Base-by-base conservation (phyloP, 805 yeast genomes). In the Kluyveromyces starmeri region DNA sequence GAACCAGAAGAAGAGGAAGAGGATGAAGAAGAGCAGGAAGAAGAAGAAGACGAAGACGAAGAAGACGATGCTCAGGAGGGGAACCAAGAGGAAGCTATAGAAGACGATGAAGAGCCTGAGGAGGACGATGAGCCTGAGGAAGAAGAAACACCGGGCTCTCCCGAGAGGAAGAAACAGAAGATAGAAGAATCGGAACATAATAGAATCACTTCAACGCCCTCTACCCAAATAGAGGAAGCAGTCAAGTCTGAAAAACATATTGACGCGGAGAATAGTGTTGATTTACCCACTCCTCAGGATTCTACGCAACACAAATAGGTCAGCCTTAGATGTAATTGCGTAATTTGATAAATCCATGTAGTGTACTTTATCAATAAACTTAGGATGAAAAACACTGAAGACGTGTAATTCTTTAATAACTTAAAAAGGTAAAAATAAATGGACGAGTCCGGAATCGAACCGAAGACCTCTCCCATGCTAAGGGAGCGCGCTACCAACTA, bases 401-500 rank as follows among this genome's bases (percentile, higher is more conserved):
- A n/a, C n/a, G n/a, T n/a, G n/a, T n/a, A n/a, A n/a, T n/a, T n/a
- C n/a, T n/a, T n/a, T 13, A 18, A 34, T 34, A 27, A 5, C 20
- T 26, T 12, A 30, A 21, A 29, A 25, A 4, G 20, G 12, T 20
- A 46, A 51, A 62, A 58, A 53, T 39, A 41, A 59, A 37, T 71
- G 78, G 77, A 72, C 77, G 73, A 72, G 76, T 70, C 73, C 72
- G 77, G 78, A 71, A 67, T 72, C 74, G 78, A 73, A 72, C 78
- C 78, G 73, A 72, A 70, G 78, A 73, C 79, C 78, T 71, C 69
- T 70, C 74, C 70, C 78, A 71, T 71, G 77, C 77, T 70, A 72
- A 71, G 78, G 71, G 73, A 70, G 68, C 78, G 78, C 78, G 78
- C 78, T 72, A 73, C 78, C 78, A 71, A 73, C 78, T 73, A 68